A percentile compares a stretch with the other conserved stretches of the same genome.
Conservation (phyloP, 495 filamentous ascomycete species). For the Talaromyces nanjingensis region DNA sequence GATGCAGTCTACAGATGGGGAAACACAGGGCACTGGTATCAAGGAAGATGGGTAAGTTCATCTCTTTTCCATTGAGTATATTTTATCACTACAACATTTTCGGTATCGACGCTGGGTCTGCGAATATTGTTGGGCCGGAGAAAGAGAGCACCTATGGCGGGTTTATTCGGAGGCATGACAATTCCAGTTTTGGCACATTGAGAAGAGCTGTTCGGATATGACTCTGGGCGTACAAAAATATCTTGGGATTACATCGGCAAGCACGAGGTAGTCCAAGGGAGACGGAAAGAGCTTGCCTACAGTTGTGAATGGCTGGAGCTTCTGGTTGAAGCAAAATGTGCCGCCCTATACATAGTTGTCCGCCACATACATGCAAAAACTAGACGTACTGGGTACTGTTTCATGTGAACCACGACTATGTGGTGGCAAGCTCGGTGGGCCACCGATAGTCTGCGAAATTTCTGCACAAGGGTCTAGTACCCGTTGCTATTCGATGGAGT, state of each 20-base stretch:
- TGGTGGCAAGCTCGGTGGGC: background rate
- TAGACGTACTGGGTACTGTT: slow-evolving; percentile 5
- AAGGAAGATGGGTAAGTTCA: slow-evolving; percentile 98
- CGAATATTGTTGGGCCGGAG: background rate
- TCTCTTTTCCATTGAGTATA: slow-evolving; percentile 13
- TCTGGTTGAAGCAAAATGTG: background rate
- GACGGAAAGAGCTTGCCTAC: background rate
- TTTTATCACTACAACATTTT: slow-evolving; percentile 19
- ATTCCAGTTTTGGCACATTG: background rate
- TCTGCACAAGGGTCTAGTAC: slow-evolving; percentile 3
- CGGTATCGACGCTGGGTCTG: slow-evolving; percentile 13
- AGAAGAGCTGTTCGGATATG: background rate
- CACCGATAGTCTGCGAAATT: background rate
- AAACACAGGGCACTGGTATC: slow-evolving; percentile 57
- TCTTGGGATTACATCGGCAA: background rate
- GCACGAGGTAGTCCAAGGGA: background rate
- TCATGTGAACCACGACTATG: background rate
- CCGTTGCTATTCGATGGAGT: slow-evolving; percentile 11
- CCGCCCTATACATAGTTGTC: slow-evolving; percentile 3
- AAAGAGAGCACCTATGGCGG: background rate
- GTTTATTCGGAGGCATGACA: background rate
- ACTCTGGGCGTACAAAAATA: background rate
- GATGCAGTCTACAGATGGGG: slow-evolving; percentile 15
- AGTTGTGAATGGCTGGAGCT: background rate
- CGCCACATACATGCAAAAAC: background rate